A percentile compares a stretch with the other conserved stretches of the same genome.
Conservation (phyloP, 345 rosid species). For the Sisymbrium irio region DNA sequence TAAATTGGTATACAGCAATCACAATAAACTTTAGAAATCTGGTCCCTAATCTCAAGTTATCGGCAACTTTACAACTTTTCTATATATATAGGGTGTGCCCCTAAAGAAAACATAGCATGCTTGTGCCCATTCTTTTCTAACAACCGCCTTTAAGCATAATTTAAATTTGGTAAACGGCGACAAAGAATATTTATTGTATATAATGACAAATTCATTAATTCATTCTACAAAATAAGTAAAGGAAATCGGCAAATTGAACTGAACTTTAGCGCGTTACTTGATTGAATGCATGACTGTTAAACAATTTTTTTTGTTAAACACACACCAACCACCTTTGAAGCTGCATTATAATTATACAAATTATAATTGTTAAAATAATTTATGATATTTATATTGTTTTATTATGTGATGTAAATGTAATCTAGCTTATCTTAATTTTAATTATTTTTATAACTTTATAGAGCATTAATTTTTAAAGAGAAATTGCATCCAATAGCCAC, state of each 20-base stretch:
- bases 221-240: neutral
- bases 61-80: neutral
- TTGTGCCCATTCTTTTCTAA: conserved; percentile 3
- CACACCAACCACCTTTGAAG: no score
- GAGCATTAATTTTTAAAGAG: no score
- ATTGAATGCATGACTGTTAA: no score
- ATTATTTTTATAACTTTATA: no score
- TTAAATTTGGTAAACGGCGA: neutral
- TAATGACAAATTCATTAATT: neutral
- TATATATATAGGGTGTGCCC: conserved; percentile 10
- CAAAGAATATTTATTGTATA: neutral
- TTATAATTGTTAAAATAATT: no score
- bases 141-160: neutral
- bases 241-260: neutral
- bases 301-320: no score
- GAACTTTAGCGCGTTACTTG: neutral
- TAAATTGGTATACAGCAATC: neutral
- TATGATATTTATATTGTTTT: no score
- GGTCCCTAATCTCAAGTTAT: conserved; percentile 9
- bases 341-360: no score
- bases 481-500: no score
- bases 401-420: no score
- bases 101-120: conserved; percentile 7
- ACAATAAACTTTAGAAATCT: neutral
- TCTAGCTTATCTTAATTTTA: no score